These are phyloP conservation scores for Globisporangium perplexum DNA, from an alignment of 352 stramenopile genomes.

Conservation along the genomic window DNA sequence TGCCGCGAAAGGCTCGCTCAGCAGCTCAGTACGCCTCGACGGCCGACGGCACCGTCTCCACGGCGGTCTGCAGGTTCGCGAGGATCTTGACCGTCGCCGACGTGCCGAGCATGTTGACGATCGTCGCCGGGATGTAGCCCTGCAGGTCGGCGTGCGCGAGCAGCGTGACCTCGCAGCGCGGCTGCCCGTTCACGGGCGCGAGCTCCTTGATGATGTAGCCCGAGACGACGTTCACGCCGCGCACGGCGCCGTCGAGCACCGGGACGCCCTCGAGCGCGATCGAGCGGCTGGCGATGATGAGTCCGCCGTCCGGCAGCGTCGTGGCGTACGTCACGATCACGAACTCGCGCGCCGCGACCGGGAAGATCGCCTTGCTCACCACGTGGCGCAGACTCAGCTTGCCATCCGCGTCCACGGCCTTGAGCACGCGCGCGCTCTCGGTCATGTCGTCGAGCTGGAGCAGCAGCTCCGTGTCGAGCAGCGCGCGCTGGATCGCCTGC, in stretches of 20 bases:
- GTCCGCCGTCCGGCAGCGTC: conserved; percentile 39
- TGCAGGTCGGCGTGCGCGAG: conserved; percentile 69
- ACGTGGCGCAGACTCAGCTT: conserved; percentile 63
- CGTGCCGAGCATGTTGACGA: conserved; percentile 84
- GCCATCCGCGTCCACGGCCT: conserved; percentile 43
- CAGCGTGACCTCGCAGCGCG: conserved; percentile 69
- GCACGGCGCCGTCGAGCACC: conserved; percentile 54
- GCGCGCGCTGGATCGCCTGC: conserved; percentile 38
- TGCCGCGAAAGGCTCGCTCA: too few species aligned
- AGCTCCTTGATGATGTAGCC: conserved; percentile 74
- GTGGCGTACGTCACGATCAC: conserved; percentile 59
- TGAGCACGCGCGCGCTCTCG: conserved; percentile 50
- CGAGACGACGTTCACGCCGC: conserved; percentile 60
- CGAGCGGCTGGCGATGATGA: conserved; percentile 66
- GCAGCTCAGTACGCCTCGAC: not conserved
- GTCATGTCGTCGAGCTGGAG: conserved; percentile 82
- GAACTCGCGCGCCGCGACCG: conserved; percentile 68
- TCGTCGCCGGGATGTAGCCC: conserved; percentile 70
- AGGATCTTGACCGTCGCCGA: conserved; percentile 80
- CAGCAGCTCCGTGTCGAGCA: conserved; percentile 57
- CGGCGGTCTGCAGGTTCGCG: conserved; percentile 50
- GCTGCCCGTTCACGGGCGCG: conserved; percentile 32
- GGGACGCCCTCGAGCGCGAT: conserved; percentile 40
- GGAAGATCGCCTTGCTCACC: conserved; percentile 74
- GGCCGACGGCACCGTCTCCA: conserved; percentile 9